Evolutionary conservation across 352 stramenopile genomes (phyloP), one percentile per base, ranked within the genome.

Genomic region (Phytopythium chamaehyphon): DNA sequence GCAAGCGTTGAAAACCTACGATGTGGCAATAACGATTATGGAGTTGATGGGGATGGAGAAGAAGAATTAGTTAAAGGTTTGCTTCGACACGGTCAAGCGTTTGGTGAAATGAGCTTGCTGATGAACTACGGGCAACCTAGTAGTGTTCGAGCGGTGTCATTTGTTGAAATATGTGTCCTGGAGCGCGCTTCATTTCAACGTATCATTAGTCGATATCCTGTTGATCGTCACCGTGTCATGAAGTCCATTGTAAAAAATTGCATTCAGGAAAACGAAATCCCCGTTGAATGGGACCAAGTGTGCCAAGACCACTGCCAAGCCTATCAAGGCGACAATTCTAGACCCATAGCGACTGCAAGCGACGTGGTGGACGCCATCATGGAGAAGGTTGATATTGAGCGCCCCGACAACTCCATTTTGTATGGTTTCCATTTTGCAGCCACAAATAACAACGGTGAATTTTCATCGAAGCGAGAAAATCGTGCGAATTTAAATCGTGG

Each of bases 81-180:
- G 28, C 42, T 47, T 22, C 42, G 42, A 6, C 49, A 48, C 1
- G 66, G 66, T 10, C 51, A 66, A 26, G 57, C 47, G 1, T 73
- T 72, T 26, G 62, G 66, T 4, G 66, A 76, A 35, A 68, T 76
- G 55, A 55, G 62, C 45, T 52, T 73, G 19, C 48, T 76, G 6
- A 62, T 67, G 53, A 59, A 71, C 40, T 63, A 66, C 53, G 54
- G 57, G 7, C 40, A 59, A 12, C 58, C 60, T 7, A 49, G 53
- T 19, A 66, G 24, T 31, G 33, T 71, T 6, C 59, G 55, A 37
- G 58, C 63, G 1, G 8, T 46, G 0, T 64, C 59, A 0, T 71
- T 59, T 35, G 58, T 63, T 11, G 61, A 65, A 21, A 56, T 69
- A 26, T 61, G 56, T 11, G 35, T 61, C 3, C 38, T 63, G 6